Base-by-base conservation (phyloP, 228 moss, liverwort and hornwort genomes). In the Sphagnum magellanicum region DNA sequence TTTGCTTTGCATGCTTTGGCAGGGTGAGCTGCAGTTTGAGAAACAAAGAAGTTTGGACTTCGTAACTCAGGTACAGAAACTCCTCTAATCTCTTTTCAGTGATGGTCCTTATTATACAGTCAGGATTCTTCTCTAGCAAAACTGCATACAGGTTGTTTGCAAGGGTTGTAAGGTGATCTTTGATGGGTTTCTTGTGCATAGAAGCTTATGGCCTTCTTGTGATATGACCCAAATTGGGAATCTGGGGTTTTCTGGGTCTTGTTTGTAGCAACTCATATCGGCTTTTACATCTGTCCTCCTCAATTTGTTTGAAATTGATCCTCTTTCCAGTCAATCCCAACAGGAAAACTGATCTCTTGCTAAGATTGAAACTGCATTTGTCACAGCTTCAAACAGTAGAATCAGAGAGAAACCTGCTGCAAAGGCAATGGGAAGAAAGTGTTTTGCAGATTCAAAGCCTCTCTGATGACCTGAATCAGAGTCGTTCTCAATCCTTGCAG, bases 321-420 rank as follows among this genome's bases (percentile, higher is more conserved):
- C 55, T 55, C 1, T 55, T 12, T 55, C 2, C 55, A 55, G 32
- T 32, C 32, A 32, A 32, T 32, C 32, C 32, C 32, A 32, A 32
- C 32, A 55, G 55, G 8, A 4, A 8, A 55, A 55, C 55, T 55
- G 55, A 12, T 15, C 17, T 3, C 62, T 62, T 62, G 62, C 7
- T 62, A 55, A 12, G 5, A 32, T 32, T 6, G 11, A 62, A 62
- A 32, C 7, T 55, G 55, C 9, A 55, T 55, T 8, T 55, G 55
- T 61, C 76, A 60, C 76, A 87, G 87, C 74, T 87, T 60, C 87
- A 87, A 80, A 78, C 69, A 63, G 74, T 74, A 67, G 87, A 78
- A 80, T 70, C 80, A 74, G 87, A 87, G 72, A 72, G 76, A 63
- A 80, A 83, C 47, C 64, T 87, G 59, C 65, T 87, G 63, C 78